Percentiles rank a stretch among this genome's conserved stretches.
Conservation (phyloP, 2,329 filamentous ascomycete species). For the Alternaria triticimaculans region DNA sequence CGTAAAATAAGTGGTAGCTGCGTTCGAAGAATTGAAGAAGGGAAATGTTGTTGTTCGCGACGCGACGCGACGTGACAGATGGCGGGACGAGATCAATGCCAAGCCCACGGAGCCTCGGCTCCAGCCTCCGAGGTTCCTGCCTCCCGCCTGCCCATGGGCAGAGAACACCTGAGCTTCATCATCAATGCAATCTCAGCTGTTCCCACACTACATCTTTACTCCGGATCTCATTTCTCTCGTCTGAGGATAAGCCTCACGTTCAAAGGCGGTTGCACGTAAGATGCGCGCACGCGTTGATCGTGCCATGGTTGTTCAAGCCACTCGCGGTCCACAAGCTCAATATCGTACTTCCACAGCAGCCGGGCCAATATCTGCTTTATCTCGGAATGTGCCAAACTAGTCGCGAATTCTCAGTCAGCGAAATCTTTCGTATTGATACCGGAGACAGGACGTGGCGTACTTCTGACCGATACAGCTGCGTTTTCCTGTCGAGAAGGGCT, state of each 20-base stretch:
- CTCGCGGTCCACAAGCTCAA: conserved; percentile 2
- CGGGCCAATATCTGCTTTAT: conserved; percentile 6
- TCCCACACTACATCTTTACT: not conserved
- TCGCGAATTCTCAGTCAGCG: not conserved
- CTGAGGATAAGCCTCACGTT: not conserved
- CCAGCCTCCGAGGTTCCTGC: not conserved
- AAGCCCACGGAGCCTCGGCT: not conserved
- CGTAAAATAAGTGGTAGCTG: not conserved
- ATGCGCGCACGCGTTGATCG: conserved; percentile 3
- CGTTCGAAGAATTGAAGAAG: not conserved
- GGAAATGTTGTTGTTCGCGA: not conserved
- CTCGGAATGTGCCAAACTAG: not conserved
- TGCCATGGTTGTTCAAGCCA: not conserved
- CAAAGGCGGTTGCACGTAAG: conserved; percentile 6
- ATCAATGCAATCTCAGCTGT: not conserved
- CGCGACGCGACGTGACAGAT: not conserved
- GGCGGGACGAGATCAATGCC: not conserved
- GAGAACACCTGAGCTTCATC: not conserved
- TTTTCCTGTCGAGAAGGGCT: conserved; percentile 5
- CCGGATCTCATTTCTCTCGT: not conserved
- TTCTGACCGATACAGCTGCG: not conserved
- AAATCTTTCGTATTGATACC: not conserved
- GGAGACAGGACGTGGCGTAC: not conserved
- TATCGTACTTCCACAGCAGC: not conserved
- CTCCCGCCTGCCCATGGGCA: not conserved